Conservation (phyloP, 257 asterid genomes). For the Lycium ferocissimum region DNA sequence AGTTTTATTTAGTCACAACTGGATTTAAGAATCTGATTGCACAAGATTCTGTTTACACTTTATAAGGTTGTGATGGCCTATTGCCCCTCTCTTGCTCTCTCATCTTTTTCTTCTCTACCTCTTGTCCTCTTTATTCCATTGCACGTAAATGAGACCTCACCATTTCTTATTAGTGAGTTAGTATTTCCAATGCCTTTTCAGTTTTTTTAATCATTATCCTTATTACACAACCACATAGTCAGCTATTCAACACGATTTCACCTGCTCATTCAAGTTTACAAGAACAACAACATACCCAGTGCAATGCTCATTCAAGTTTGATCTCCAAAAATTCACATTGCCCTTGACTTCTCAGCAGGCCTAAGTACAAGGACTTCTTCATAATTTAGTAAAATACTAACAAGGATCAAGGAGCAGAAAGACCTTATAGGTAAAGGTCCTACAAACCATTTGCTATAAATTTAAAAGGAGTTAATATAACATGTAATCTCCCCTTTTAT, state of each 20-base stretch:
- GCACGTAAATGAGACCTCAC: neutral
- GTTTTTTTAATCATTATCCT: neutral
- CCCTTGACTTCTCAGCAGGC: neutral
- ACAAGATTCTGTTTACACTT: neutral
- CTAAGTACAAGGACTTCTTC: neutral
- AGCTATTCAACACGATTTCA: neutral
- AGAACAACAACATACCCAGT: too few species aligned
- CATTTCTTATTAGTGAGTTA: neutral
- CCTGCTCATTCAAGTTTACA: neutral
- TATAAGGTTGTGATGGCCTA: neutral
- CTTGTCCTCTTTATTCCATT: neutral
- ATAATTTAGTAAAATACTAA: neutral
- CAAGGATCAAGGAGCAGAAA: neutral
- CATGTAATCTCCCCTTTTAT: neutral
- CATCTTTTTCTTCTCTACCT: neutral
- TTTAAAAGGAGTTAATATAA: neutral
- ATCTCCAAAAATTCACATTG: neutral
- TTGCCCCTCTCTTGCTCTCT: neutral
- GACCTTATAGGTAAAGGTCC: neutral
- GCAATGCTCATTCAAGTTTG: neutral
- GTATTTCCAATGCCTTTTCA: neutral
- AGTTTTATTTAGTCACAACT: neutral
- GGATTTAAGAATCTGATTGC: neutral
- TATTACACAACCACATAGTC: neutral
- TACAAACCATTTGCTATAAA: neutral